Percentiles rank a stretch among this genome's conserved stretches.
Conservation (phyloP, 306 rosid species). For the Fragaria vesca region DNA sequence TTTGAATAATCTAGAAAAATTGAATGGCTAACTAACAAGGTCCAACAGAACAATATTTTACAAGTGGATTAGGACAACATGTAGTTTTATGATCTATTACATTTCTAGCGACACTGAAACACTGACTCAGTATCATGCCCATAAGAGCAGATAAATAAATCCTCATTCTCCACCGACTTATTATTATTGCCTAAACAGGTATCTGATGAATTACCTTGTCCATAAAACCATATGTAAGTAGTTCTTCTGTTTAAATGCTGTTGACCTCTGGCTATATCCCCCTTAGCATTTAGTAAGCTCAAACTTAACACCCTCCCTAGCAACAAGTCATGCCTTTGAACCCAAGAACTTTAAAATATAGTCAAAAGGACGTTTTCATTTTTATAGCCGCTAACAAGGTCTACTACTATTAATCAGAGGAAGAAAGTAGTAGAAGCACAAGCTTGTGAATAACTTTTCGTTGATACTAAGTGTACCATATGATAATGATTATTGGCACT, state of each 20-base stretch:
- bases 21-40: not conserved
- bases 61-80: not conserved
- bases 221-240: not conserved
- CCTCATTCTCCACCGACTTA: not conserved
- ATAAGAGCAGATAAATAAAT: not conserved
- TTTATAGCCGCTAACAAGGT: not conserved
- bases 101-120: not conserved
- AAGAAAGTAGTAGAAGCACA: not conserved
- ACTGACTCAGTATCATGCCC: not conserved
- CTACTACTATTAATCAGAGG: not conserved
- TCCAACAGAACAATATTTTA: not conserved
- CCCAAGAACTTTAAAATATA: not conserved
- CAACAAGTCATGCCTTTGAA: not conserved
- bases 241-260: not conserved
- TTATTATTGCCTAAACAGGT: not conserved
- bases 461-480: not conserved
- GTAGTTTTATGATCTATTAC: not conserved
- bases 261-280: not conserved
- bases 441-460: not conserved
- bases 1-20: not conserved
- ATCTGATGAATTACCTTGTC: constrained; percentile 6
- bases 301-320: not conserved
- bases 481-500: not conserved
- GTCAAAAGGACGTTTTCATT: not conserved
- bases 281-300: not conserved